These are phyloP conservation scores for Blepharisma japonicum DNA, from an alignment of 73 alveolate species.

Conservation along the genomic window DNA sequence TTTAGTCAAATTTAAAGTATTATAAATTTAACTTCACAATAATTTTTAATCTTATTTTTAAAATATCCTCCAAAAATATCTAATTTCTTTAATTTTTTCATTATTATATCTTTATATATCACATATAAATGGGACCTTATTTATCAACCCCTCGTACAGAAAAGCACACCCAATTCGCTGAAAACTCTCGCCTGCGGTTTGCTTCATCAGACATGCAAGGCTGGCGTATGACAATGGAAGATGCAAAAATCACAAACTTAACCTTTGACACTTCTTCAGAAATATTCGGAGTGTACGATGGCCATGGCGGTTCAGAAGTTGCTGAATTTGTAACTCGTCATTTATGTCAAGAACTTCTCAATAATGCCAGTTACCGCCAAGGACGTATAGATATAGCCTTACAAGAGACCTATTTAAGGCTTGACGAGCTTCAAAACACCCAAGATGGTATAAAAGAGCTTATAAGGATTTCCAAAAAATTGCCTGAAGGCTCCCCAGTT, in stretches of 20 bases:
- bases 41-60: too few relatives aligned
- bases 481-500: conserved; percentile 30
- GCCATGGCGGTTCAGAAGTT: conserved; percentile 96
- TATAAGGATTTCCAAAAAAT: conserved; percentile 10
- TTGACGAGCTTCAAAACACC: conserved; percentile 81
- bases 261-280: conserved; percentile 56
- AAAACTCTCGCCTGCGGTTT: conserved; percentile 36
- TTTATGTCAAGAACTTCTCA: conserved; percentile 58
- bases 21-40: too few relatives aligned
- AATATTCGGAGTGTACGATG: conserved; percentile 93
- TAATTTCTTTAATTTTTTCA: too few relatives aligned
- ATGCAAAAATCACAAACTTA: conserved; percentile 67
- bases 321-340: conserved; percentile 68
- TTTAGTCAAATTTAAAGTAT: too few relatives aligned
- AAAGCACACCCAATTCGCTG: conserved; percentile 45
- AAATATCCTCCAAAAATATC: too few relatives aligned
- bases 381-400: conserved; percentile 78
- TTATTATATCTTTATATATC: too few relatives aligned
- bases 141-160: conserved; percentile 51
- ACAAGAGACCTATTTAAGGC: conserved; percentile 72
- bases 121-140: conserved; percentile 69
- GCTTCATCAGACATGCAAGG: conserved; percentile 92
- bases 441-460: conserved; percentile 75
- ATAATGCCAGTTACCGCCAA: conserved; percentile 56
- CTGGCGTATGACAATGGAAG: conserved; percentile 82